Percentiles rank a stretch among this genome's conserved stretches.
Evolutionary conservation across 108 stramenopile species (phyloP).

Genomic region (Nitzschia sp.): DNA sequence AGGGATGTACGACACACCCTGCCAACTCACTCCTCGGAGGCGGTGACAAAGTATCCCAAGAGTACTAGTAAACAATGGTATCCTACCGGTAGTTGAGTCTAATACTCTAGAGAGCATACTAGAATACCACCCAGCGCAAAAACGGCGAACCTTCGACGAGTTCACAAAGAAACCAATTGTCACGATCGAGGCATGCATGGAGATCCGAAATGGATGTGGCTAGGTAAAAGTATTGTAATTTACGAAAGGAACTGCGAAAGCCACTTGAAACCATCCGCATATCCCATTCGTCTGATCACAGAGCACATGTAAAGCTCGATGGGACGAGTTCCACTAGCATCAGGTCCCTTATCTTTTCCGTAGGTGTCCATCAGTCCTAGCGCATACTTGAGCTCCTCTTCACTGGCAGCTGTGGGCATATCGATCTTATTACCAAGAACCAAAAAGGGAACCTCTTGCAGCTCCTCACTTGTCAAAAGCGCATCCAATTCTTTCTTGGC

Average conservation of each 20-base stretch:
- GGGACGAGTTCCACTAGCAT: slow-evolving; percentile 80
- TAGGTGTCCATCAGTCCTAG: slow-evolving; percentile 97
- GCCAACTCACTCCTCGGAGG: too few species aligned
- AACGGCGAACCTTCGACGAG: too few species aligned
- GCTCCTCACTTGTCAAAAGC: slow-evolving; percentile 88
- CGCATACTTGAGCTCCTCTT: slow-evolving; percentile 97
- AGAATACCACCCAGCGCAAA: too few species aligned
- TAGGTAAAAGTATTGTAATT: not conserved
- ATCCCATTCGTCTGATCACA: slow-evolving; percentile 98
- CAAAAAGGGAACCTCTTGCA: slow-evolving; percentile 96
- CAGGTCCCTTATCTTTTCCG: slow-evolving; percentile 96
- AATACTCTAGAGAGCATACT: too few species aligned
- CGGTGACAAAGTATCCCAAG: too few species aligned
- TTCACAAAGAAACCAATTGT: too few species aligned
- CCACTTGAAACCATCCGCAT: slow-evolving; percentile 98
- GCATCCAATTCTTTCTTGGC: slow-evolving; percentile 98
- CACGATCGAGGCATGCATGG: too few species aligned
- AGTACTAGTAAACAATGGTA: too few species aligned
- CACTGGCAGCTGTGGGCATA: slow-evolving; percentile 90
- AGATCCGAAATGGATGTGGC: too few species aligned
- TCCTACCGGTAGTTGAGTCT: too few species aligned
- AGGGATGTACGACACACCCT: too few species aligned
- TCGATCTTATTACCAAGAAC: slow-evolving; percentile 99
- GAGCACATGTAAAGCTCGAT: slow-evolving; percentile 99
- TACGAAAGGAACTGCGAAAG: slow-evolving; percentile 93